These are phyloP conservation scores for Cystobasidium sp. DNA, from an alignment of 1,284 basidiomycete genomes.

Conservation along the genomic window DNA sequence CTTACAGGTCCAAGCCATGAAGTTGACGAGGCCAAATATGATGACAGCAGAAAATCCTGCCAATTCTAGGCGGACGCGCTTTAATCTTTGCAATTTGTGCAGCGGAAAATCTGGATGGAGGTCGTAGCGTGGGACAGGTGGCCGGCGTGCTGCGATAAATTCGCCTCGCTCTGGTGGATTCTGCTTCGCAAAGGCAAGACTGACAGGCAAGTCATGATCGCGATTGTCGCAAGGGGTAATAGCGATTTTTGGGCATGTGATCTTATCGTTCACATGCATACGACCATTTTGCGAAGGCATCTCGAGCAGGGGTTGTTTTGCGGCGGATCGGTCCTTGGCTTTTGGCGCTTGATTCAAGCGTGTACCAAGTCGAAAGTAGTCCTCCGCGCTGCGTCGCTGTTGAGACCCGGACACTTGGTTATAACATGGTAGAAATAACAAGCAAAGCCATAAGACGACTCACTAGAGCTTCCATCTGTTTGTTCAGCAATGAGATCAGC, in stretches of 20 bases:
- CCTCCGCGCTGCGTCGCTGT: constrained; percentile 33
- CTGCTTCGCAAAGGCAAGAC: not conserved
- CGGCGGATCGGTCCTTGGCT: not conserved
- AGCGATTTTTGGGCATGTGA: not conserved
- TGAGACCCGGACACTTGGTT: not conserved
- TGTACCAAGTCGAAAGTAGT: constrained; percentile 37
- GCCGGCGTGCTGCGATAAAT: too few relatives aligned
- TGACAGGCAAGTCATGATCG: constrained; percentile 3
- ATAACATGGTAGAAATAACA: not conserved
- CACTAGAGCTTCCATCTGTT: constrained; percentile 35
- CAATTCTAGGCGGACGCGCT: constrained; percentile 18
- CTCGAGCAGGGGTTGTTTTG: not conserved
- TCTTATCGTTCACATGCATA: not conserved
- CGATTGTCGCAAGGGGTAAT: constrained; percentile 8
- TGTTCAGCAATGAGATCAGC: constrained; percentile 23
- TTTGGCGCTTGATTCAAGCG: not conserved
- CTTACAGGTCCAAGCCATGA: constrained; percentile 29
- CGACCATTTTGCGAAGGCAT: not conserved
- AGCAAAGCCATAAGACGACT: not conserved
- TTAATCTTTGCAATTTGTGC: constrained; percentile 9
- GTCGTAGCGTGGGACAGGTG: not conserved
- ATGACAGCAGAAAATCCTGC: constrained; percentile 24
- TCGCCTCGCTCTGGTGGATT: too few relatives aligned
- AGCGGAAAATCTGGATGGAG: constrained; percentile 30
- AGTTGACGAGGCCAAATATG: constrained; percentile 17